These are phyloP conservation scores for Vitis labrusca DNA, from an alignment of 164 flowering plant genomes.

Conservation along the genomic window DNA sequence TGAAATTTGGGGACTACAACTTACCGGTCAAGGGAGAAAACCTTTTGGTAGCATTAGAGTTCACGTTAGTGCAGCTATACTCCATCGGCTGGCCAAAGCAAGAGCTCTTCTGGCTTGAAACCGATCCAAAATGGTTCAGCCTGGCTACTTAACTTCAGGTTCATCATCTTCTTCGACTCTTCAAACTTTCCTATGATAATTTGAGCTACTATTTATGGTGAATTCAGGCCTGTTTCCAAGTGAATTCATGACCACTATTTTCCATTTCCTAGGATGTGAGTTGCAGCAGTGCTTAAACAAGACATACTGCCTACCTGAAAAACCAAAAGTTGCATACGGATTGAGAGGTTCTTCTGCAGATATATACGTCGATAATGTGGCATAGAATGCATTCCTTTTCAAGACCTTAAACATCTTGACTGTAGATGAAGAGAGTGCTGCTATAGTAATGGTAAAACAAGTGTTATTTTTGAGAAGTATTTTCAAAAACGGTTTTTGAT, in stretches of 20 bases:
- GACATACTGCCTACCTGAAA: slow-evolving; percentile 42
- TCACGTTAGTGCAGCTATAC: slow-evolving; percentile 33
- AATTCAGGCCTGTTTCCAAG: no score
- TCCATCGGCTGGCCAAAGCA: slow-evolving; percentile 37
- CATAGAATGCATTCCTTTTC: slow-evolving; percentile 50
- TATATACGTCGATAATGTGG: slow-evolving; percentile 50
- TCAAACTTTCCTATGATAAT: background rate
- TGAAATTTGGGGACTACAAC: slow-evolving; percentile 43
- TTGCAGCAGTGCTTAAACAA: slow-evolving; percentile 42
- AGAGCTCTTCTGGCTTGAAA: slow-evolving; percentile 50
- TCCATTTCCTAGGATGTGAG: slow-evolving; percentile 33
- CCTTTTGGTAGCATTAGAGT: slow-evolving; percentile 35
- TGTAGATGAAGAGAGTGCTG: slow-evolving; percentile 57
- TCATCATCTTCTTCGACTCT: background rate
- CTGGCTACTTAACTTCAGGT: slow-evolving; percentile 41
- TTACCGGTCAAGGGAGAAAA: slow-evolving; percentile 45
- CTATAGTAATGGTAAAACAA: slow-evolving; percentile 37
- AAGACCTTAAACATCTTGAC: slow-evolving; percentile 39
- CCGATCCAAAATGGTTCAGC: slow-evolving; percentile 33
- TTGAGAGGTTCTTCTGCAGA: slow-evolving; percentile 51
- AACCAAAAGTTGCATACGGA: slow-evolving; percentile 43
- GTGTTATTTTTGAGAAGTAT: background rate
- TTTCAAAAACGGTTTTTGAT: no score
- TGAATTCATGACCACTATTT: no score
- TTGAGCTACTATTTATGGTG: no score